Percentiles rank a stretch among this genome's conserved stretches.
Conservation (phyloP, 345 rosid species). For the Garcia nutans region DNA sequence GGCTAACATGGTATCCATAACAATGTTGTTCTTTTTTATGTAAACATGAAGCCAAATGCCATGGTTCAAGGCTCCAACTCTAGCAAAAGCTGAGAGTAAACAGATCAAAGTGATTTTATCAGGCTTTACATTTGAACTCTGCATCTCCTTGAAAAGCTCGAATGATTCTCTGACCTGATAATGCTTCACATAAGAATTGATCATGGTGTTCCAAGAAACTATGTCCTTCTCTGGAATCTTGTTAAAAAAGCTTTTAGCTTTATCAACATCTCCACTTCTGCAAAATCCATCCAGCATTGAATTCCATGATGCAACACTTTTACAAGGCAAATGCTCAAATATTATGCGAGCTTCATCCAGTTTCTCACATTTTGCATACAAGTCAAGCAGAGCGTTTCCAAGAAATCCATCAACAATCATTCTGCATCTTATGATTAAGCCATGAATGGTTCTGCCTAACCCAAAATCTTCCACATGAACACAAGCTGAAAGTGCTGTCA, state of each 20-base stretch:
- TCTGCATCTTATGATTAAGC: slow-evolving; percentile 1
- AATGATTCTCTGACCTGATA: slow-evolving; percentile 14
- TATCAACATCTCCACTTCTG: slow-evolving; percentile 12
- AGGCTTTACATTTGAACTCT: slow-evolving; percentile 21
- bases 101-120: slow-evolving; percentile 24
- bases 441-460: slow-evolving; percentile 9
- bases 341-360: slow-evolving; percentile 8
- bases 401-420: slow-evolving; percentile 21
- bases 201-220: slow-evolving; percentile 18
- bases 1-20: slow-evolving; percentile 8
- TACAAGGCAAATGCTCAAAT: slow-evolving; percentile 26
- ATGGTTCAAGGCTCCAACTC: slow-evolving; percentile 23
- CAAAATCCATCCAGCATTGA: slow-evolving; percentile 31
- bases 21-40: slow-evolving; percentile 20
- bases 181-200: slow-evolving; percentile 3
- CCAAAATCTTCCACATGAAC: slow-evolving; percentile 9
- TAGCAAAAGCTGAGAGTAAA: slow-evolving; percentile 14
- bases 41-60: slow-evolving; percentile 29
- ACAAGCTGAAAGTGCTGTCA: slow-evolving; percentile 21
- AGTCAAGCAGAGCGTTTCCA: slow-evolving; percentile 21
- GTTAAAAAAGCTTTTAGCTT: background rate
- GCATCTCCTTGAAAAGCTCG: slow-evolving; percentile 21
- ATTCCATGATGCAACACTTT: slow-evolving; percentile 23
- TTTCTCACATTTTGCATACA: slow-evolving; percentile 17
- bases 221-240: slow-evolving; percentile 16